Evolutionary conservation across 2,329 filamentous ascomycete genomes (phyloP).

Genomic region (Paracoccidioides lutzii): DNA sequence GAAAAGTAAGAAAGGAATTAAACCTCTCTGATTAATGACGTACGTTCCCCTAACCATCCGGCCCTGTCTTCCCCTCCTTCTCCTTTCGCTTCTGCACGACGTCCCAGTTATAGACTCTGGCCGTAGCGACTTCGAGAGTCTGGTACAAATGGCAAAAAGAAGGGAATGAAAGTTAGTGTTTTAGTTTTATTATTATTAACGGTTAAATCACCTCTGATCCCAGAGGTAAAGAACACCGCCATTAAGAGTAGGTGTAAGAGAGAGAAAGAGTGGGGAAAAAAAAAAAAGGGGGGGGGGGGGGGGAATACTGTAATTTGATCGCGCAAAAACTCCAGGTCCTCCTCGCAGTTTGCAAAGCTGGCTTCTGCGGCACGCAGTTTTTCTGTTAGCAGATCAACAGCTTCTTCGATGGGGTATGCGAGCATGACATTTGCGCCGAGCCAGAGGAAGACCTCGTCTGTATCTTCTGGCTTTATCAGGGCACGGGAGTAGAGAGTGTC

Average conservation of each 20-base stretch:
- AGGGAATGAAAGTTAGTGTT: constrained; percentile 12
- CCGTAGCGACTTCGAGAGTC: constrained; percentile 94
- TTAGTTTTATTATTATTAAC: constrained; percentile 8
- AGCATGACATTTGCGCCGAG: constrained; percentile 98
- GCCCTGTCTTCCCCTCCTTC: constrained; percentile 34
- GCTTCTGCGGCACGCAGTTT: constrained; percentile 70
- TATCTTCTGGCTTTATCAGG: constrained; percentile 56
- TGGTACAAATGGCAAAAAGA: constrained; percentile 24
- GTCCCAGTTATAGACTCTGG: constrained; percentile 98
- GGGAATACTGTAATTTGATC: constrained; percentile 82
- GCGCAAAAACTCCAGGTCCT: constrained; percentile 87
- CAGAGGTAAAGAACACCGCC: no score
- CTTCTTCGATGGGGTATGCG: constrained; percentile 81
- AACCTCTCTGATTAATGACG: neutral
- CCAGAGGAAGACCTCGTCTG: constrained; percentile 87
- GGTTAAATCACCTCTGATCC: no score
- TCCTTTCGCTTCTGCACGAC: constrained; percentile 92
- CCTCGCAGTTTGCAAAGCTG: constrained; percentile 77
- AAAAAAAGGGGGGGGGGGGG: constrained; percentile 4
- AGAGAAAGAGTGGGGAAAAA: constrained; percentile 2
- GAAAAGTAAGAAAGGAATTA: neutral
- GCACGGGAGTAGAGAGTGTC: constrained; percentile 91
- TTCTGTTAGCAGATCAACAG: constrained; percentile 60
- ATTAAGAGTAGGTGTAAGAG: neutral
- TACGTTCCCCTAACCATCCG: neutral